Evolutionary conservation across 257 asterid species (phyloP), one percentile per base, ranked within the genome.

Genomic region (Solanum okadae): DNA sequence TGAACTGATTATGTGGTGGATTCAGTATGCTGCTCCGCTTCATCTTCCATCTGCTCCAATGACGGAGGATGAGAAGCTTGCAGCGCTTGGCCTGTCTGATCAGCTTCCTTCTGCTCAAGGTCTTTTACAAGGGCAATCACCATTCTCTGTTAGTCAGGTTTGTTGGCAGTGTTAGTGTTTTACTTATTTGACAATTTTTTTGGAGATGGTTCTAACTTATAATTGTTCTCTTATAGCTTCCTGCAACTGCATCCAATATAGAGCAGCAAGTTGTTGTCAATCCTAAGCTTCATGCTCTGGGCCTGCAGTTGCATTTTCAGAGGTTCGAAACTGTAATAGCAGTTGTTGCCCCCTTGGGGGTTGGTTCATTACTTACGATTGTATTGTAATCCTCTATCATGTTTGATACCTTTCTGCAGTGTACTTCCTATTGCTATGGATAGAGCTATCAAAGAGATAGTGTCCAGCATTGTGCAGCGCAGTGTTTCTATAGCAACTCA

Each of bases 401-500:
- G 59, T 78, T 46, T 87, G 44, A 63, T 90, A 91, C 82, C 34
- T 90, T 93, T 88, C 90, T 89, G 77, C 93, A 96, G 99, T 83
- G 94, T 94, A 27, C 98, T 97, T 87, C 99, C 99, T 77, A 87
- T 91, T 87, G 95, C 99, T 52, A 96, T 97, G 98, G 99, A 97
- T 88, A 91, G 97, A 90, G 98, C 99, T 86, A 97, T 97, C 87
- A 96, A 94, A 86, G 99, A 97, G 93, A 94, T 97, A 87, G 99
- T 94, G 79, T 88, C 98, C 75, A 93, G 96, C 88, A 95, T 97
- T 84, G 98, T 94, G 90, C 98, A 97, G 87, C 94, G 99, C 49
- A 97, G 99, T 91, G 99, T 97, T 88, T 94, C 98, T 83, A 96
- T 97, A 86, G 99, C 99, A 87, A 94, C 99, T 89, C 99, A 94